These are phyloP conservation scores for Polyporus arcularius DNA, from an alignment of 768 basidiomycete species.

Conservation along the genomic window DNA sequence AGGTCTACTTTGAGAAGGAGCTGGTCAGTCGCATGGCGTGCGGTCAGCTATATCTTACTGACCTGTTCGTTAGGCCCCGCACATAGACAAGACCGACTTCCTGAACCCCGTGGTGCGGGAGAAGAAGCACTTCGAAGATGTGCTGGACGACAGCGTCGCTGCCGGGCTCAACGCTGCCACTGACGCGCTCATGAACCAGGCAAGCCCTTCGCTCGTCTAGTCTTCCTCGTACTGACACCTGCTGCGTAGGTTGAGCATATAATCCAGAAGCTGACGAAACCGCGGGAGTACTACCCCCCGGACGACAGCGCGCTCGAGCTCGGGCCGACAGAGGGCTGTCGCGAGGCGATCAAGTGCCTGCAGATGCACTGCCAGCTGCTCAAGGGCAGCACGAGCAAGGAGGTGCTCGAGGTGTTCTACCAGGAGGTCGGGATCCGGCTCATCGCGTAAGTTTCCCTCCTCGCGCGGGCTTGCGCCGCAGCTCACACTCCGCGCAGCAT, in stretches of 20 bases:
- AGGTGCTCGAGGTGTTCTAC: conserved; percentile 97
- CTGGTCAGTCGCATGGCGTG: conserved; percentile 46
- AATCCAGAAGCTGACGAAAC: conserved; percentile 76
- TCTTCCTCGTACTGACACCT: neutral
- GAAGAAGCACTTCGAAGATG: conserved; percentile 94
- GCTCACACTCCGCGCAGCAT: conserved; percentile 52
- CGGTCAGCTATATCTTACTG: neutral
- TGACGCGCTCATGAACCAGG: conserved; percentile 94
- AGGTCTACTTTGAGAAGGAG: conserved; percentile 98
- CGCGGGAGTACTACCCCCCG: conserved; percentile 88
- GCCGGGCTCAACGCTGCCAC: conserved; percentile 93
- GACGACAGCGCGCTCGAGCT: conserved; percentile 81
- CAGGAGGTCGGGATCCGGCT: conserved; percentile 91
- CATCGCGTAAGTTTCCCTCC: conserved; percentile 26
- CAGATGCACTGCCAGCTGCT: conserved; percentile 90
- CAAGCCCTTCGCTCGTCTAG: conserved; percentile 28
- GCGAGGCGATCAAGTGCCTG: conserved; percentile 86
- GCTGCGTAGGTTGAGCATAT: conserved; percentile 83
- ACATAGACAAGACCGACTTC: conserved; percentile 94
- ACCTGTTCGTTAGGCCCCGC: conserved; percentile 56
- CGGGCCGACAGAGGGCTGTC: conserved; percentile 83
- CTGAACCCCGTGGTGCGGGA: conserved; percentile 90
- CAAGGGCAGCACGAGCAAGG: conserved; percentile 92
- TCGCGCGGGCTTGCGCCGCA: neutral
- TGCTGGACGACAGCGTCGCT: conserved; percentile 92